A percentile compares a stretch with the other conserved stretches of the same genome.
Evolutionary conservation across 2,329 filamentous ascomycete genomes (phyloP).

Genomic region (Cordyceps javanica): DNA sequence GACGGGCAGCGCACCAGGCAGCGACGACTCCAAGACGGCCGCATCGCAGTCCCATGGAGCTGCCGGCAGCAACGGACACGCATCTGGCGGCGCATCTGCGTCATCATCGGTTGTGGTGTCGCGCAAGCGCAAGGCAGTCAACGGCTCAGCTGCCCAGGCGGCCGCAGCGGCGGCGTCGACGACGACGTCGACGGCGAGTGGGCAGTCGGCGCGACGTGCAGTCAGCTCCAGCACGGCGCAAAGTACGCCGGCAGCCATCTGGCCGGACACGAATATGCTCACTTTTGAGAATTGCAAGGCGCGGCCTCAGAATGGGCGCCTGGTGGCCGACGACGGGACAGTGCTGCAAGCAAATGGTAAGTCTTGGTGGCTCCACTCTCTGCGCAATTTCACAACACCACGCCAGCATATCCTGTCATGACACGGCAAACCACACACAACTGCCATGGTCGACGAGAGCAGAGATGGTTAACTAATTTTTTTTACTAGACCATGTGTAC

Average conservation of each 20-base stretch:
- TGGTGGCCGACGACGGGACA: slow-evolving; percentile 88
- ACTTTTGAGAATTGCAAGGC: slow-evolving; percentile 70
- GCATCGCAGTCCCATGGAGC: slow-evolving; percentile 27
- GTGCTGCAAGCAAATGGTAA: slow-evolving; percentile 79
- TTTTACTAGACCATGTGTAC: slow-evolving; percentile 67
- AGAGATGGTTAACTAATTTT: not conserved
- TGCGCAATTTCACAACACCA: slow-evolving; percentile 14
- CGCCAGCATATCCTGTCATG: not conserved
- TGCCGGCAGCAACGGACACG: slow-evolving; percentile 18
- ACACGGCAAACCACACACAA: not conserved
- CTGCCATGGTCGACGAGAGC: not conserved
- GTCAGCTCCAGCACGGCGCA: slow-evolving; percentile 26
- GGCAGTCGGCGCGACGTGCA: slow-evolving; percentile 15
- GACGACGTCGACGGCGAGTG: not conserved
- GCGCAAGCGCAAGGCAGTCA: slow-evolving; percentile 80
- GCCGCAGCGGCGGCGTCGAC: slow-evolving; percentile 8
- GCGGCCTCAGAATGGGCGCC: slow-evolving; percentile 65
- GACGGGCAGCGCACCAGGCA: slow-evolving; percentile 20
- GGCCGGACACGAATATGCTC: slow-evolving; percentile 76
- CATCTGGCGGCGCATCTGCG: slow-evolving; percentile 38
- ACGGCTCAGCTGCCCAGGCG: slow-evolving; percentile 14
- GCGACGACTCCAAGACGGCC: slow-evolving; percentile 33
- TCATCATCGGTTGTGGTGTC: slow-evolving; percentile 46
- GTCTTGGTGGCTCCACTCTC: slow-evolving; percentile 14
- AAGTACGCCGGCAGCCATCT: slow-evolving; percentile 33